A percentile compares a stretch with the other conserved stretches of the same genome.
Evolutionary conservation across 2,329 filamentous ascomycete genomes (phyloP).

Genomic region (Didymellaceae sp.): DNA sequence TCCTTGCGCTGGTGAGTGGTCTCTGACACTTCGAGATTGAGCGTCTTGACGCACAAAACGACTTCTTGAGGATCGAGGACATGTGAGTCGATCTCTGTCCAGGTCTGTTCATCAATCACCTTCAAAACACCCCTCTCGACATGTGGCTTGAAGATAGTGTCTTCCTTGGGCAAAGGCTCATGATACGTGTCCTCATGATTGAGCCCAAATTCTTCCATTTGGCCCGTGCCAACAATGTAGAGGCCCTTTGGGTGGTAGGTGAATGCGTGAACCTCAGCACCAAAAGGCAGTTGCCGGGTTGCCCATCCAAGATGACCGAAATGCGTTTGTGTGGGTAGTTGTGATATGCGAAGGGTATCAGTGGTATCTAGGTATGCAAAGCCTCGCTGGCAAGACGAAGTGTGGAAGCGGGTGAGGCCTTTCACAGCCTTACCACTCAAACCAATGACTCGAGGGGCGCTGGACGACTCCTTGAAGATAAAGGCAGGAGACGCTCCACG

Average conservation of each 20-base stretch:
- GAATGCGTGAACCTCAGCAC: slow-evolving; percentile 73
- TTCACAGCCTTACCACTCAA: slow-evolving; percentile 73
- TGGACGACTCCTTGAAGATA: slow-evolving; percentile 81
- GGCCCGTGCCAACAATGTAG: slow-evolving; percentile 78
- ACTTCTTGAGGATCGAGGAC: slow-evolving; percentile 76
- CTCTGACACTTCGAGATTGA: slow-evolving; percentile 90
- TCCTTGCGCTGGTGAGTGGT: slow-evolving; percentile 84
- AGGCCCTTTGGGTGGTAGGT: slow-evolving; percentile 78
- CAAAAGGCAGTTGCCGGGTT: slow-evolving; percentile 73
- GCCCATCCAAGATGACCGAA: slow-evolving; percentile 79
- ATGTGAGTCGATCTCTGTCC: slow-evolving; percentile 78
- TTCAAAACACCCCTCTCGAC: slow-evolving; percentile 76
- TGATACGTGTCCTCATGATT: slow-evolving; percentile 87
- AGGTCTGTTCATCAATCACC: slow-evolving; percentile 77
- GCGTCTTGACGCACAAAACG: slow-evolving; percentile 79
- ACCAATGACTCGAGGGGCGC: slow-evolving; percentile 74
- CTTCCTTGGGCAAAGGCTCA: slow-evolving; percentile 75
- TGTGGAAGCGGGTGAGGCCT: slow-evolving; percentile 78
- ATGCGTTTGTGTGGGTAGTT: slow-evolving; percentile 70
- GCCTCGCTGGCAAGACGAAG: slow-evolving; percentile 75
- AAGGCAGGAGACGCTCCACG: slow-evolving; percentile 81
- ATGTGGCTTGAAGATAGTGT: slow-evolving; percentile 67
- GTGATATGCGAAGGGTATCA: slow-evolving; percentile 75
- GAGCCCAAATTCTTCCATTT: slow-evolving; percentile 70
- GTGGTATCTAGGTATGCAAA: slow-evolving; percentile 74